These are phyloP conservation scores for Podila verticillata DNA, from an alignment of 192 early-diverging fungal species.

Conservation along the genomic window DNA sequence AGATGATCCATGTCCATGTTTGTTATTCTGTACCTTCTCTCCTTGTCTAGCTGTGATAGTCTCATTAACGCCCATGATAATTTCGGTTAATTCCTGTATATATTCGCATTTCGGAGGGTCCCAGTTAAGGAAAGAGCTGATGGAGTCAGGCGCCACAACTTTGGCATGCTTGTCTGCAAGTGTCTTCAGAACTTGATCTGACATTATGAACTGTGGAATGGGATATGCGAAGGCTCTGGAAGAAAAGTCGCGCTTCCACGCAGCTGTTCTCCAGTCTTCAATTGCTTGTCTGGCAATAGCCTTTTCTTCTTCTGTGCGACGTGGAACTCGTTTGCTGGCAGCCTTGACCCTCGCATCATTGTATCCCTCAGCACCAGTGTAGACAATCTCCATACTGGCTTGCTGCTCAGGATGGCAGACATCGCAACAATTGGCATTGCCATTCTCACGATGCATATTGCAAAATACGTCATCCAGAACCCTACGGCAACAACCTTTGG, in stretches of 20 bases:
- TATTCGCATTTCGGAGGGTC: background rate
- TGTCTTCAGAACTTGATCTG: background rate
- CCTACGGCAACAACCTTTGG: background rate
- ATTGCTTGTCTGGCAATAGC: background rate
- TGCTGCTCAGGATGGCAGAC: background rate
- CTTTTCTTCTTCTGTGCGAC: background rate
- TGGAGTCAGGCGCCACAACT: constrained; percentile 5
- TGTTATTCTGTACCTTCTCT: no score
- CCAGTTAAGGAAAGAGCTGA: constrained; percentile 5
- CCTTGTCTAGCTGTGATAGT: background rate
- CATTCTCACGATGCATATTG: background rate
- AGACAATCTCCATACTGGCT: background rate
- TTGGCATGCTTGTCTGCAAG: constrained; percentile 5
- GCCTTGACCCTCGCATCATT: background rate
- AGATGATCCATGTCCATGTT: background rate
- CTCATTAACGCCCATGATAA: constrained; percentile 3
- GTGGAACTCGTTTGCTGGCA: background rate
- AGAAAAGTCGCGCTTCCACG: background rate
- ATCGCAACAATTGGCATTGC: background rate
- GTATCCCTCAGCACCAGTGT: background rate
- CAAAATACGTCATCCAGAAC: background rate
- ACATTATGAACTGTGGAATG: background rate
- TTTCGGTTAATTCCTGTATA: background rate
- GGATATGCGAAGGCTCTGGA: background rate
- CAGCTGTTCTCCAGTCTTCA: background rate